Percentiles rank a stretch among this genome's conserved stretches.
Evolutionary conservation across 2,329 filamentous ascomycete species (phyloP).

Genomic region (Arachnomyces sp.): DNA sequence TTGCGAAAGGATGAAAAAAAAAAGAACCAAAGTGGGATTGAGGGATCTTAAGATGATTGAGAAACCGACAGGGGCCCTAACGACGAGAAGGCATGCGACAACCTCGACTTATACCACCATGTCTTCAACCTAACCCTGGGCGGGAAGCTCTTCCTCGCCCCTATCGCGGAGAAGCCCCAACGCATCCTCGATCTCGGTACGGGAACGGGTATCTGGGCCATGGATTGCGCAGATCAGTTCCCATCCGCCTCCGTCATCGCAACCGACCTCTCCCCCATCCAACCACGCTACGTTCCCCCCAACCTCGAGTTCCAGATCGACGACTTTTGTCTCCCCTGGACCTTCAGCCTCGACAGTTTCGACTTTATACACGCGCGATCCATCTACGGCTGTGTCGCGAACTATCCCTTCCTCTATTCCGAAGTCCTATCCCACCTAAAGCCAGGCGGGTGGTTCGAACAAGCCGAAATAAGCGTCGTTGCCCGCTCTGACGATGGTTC

Average conservation of each 20-base stretch:
- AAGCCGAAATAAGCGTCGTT: conserved; percentile 20
- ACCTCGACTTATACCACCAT: conserved; percentile 22
- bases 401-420: conserved; percentile 18
- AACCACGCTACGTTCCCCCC: conserved; percentile 52
- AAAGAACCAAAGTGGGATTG: no score
- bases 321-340: conserved; percentile 52
- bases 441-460: conserved; percentile 20
- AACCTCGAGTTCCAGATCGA: conserved; percentile 65
- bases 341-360: conserved; percentile 38
- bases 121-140: conserved; percentile 41
- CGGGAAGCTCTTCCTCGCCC: conserved; percentile 39
- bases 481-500: conserved; percentile 18
- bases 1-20: no score
- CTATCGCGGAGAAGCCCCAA: conserved; percentile 30
- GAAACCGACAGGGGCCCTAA: no score
- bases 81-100: conserved; percentile 15
- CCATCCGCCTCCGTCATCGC: conserved; percentile 51
- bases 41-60: no score
- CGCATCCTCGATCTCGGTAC: conserved; percentile 45
- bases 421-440: conserved; percentile 15
- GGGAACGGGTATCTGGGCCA: no score
- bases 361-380: conserved; percentile 45
- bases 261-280: conserved; percentile 56
- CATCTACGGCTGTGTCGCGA: conserved; percentile 16
- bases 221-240: conserved; percentile 29